A percentile compares a stretch with the other conserved stretches of the same genome.
Conservation (phyloP, 805 yeast genomes). For the Sugiyamaella marilandica region DNA sequence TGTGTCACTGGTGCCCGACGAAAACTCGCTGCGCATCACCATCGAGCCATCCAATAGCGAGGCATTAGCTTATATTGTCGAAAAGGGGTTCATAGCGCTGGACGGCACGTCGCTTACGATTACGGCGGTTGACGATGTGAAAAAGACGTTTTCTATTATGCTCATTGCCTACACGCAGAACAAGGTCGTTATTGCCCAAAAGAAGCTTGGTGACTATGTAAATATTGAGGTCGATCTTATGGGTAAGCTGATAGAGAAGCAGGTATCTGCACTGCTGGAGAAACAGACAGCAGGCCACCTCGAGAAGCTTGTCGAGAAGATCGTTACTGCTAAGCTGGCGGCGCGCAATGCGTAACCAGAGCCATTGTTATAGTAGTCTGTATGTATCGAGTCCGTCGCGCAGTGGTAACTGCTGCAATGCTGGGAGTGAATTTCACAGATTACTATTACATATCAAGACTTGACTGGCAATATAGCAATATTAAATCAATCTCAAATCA, state of each 20-base stretch:
- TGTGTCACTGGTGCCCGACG: slow-evolving; percentile 49
- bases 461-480: too few relatives aligned
- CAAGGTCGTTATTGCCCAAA: slow-evolving; percentile 68
- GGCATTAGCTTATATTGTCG: slow-evolving; percentile 70
- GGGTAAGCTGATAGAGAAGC: slow-evolving; percentile 88
- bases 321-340: slow-evolving; percentile 33
- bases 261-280: slow-evolving; percentile 58
- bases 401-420: too few relatives aligned
- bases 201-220: slow-evolving; percentile 57
- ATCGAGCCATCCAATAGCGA: slow-evolving; percentile 64
- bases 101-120: slow-evolving; percentile 94
- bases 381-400: too few relatives aligned
- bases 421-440: too few relatives aligned
- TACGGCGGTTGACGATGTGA: slow-evolving; percentile 62
- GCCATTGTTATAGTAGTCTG: too few relatives aligned
- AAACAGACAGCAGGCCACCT: slow-evolving; percentile 46
- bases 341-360: too few relatives aligned
- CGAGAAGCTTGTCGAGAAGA: slow-evolving; percentile 43
- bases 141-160: slow-evolving; percentile 68
- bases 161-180: slow-evolving; percentile 88
- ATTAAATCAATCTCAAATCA: too few relatives aligned
- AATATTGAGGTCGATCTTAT: slow-evolving; percentile 94
- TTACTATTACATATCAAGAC: too few relatives aligned
- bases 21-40: slow-evolving; percentile 70
- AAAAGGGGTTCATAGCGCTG: slow-evolving; percentile 87